Evolutionary conservation across 148 eudicot genomes (phyloP), one percentile per base, ranked within the genome.

Genomic region (Cornus florida): DNA sequence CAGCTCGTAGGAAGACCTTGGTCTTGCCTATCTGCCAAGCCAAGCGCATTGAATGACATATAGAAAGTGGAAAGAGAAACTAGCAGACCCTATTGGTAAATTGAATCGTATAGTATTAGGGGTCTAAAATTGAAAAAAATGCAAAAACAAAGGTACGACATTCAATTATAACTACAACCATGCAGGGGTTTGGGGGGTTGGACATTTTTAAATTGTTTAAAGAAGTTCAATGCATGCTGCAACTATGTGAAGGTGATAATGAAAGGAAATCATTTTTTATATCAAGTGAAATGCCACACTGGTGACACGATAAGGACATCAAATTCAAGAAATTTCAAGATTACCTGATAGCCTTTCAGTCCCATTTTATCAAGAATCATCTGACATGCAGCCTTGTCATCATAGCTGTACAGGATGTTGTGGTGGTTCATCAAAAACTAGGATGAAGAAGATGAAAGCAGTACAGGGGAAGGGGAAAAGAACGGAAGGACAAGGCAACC

Each of bases 1-100:
- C 99, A 88, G 99, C 99, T 78, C 99, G 90, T 77, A 97, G 87
- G 78, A 97, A 97, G 81, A 94, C 95, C 88, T 97, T 97, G 71
- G 94, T 88, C 89, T 97, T 97, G 69, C 99, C 99, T 69, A 97
- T 82, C 99, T 94, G 91, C 76, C 82, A 88, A 82, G 81, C 74
- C 75, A 84, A 77, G 62, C 79, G 79, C 16, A 46, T 31, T 32
- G 14, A 65, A 46, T 62, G 74, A 75, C 10, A 46, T 67, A 66
- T 41, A 73, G 48, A 50, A 12, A 13, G 48, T 53, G 74, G 50
- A 41, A 12, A 13, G 39, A 41, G 9, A 50, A 60, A 60, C 19
- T 53, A 69, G 72, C 69, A 75, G 59, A 67, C 32, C 73, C 46
- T 38, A n/a, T 56, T 7, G 23, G 22, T 5, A 64, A 10, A 46